Evolutionary conservation across 1,284 basidiomycete genomes (phyloP).

Genomic region (Microbotryum scabiosae): DNA sequence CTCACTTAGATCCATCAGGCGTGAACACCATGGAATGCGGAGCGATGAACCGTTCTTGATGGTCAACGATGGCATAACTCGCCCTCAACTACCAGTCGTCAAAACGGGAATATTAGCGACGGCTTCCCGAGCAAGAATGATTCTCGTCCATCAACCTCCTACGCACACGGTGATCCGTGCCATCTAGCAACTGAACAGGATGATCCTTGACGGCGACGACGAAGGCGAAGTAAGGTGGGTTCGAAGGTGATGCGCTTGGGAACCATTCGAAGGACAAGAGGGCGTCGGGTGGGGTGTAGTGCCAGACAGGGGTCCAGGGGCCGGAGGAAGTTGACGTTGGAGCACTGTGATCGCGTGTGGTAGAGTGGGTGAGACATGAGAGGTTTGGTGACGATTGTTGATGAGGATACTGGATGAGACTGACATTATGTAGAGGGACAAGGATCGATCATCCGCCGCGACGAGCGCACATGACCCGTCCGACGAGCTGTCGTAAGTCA

Average conservation of each 20-base stretch:
- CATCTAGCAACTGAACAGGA: constrained; percentile 27
- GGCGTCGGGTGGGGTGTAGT: constrained; percentile 15
- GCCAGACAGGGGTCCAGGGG: constrained; percentile 12
- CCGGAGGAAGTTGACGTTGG: neutral
- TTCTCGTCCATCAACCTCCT: no score
- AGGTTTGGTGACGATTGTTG: neutral
- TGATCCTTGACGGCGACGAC: constrained; percentile 28
- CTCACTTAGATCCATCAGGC: constrained; percentile 56
- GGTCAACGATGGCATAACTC: constrained; percentile 81
- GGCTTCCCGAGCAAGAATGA: no score
- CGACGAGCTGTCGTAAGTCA: constrained; percentile 14
- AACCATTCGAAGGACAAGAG: constrained; percentile 29
- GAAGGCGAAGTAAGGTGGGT: constrained; percentile 27
- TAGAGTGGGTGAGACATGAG: neutral
- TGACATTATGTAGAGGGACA: constrained; percentile 19
- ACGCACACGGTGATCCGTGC: constrained; percentile 13
- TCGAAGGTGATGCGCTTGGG: constrained; percentile 12
- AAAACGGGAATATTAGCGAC: no score
- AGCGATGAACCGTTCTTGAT: constrained; percentile 75
- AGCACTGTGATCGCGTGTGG: neutral
- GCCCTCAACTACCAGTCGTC: no score
- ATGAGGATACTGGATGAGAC: neutral
- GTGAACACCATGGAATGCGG: constrained; percentile 77
- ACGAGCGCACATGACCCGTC: constrained; percentile 24
- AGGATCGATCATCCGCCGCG: constrained; percentile 22